Base-by-base conservation (phyloP, 805 yeast genomes). In the Lipomyces starkeyi region DNA sequence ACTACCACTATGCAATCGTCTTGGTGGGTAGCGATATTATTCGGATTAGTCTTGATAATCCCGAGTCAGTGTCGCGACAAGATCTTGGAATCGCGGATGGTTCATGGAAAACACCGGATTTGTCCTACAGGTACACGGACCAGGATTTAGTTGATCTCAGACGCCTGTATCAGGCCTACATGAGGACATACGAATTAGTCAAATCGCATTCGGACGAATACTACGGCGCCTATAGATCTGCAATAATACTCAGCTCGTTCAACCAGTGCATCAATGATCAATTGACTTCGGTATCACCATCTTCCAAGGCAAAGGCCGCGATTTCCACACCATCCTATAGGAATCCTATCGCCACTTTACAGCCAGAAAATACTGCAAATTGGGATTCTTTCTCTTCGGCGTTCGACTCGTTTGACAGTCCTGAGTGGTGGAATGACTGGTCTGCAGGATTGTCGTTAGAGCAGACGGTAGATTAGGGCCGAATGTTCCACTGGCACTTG, bases 71-170 rank as follows among this genome's bases (percentile, higher is more conserved):
- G 53, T 59, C 62, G 17, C 22, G 14, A 13, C 22, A 37, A 59
- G 37, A 11, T 40, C 20, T 47, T n/a, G 61, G 40, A 4, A 27
- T 59, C 17, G 13, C 20, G 1, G 60, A 43, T 2, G 67, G 62
- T 8, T 17, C 47, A 4, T 65, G 68, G 68, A 13, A 8, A n/a
- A 34, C 25, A 1, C 70, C 70, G 8, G 69, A 63, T 47, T 14
- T 67, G 53, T 29, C 71, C 20, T 69, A 67, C 58, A 54, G 58
- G 11, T 69, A 69, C 37, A 54, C 56, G 17, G 63, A 34, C 17
- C 58, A 34, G 17, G 53, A 37, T 7, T 25, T 68, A 8, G n/a
- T 20, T 5, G 61, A 62, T 47, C n/a, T 62, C 13, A 53, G 58
- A 14, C 32, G 69, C 25, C 54, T 65, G 4, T 65, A 52, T 59